These are phyloP conservation scores for Pseudogymnoascus sp. DNA, from an alignment of 2,329 filamentous ascomycete species.

Conservation along the genomic window DNA sequence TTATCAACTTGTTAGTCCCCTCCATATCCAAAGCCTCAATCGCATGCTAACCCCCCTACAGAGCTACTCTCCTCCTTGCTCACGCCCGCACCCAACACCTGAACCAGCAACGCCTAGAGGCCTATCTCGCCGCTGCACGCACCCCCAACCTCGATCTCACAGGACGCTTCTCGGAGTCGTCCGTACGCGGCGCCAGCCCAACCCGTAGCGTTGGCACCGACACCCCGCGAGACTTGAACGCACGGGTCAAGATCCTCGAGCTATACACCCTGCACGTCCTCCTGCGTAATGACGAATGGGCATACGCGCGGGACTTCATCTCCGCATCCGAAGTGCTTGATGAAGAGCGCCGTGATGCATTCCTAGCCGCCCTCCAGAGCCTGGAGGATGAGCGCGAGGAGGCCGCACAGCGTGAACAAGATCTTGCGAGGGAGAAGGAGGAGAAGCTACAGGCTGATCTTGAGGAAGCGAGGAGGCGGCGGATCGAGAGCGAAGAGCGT, in stretches of 20 bases:
- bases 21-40: constrained; percentile 10
- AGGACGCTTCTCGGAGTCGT: constrained; percentile 46
- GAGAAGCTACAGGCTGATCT: constrained; percentile 48
- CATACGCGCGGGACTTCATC: constrained; percentile 89
- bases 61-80: constrained; percentile 81
- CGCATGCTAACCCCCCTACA: constrained; percentile 32
- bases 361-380: constrained; percentile 75
- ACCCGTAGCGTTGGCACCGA: constrained; percentile 53
- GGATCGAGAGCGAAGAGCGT: constrained; percentile 52
- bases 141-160: constrained; percentile 65
- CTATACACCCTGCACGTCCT: constrained; percentile 92
- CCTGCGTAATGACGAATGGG: constrained; percentile 91
- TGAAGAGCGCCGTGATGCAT: constrained; percentile 83
- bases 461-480: constrained; percentile 46
- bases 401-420: constrained; percentile 55
- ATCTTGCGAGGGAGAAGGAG: constrained; percentile 48
- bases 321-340: constrained; percentile 77
- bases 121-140: constrained; percentile 71
- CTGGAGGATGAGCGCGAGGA: constrained; percentile 76
- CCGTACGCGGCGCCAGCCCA: constrained; percentile 52
- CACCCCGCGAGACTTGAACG: constrained; percentile 75
- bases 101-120: constrained; percentile 83
- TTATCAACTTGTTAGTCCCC: constrained; percentile 67
- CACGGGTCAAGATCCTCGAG: constrained; percentile 85
- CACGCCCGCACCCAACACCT: constrained; percentile 75